Evolutionary conservation across 2,329 filamentous ascomycete genomes (phyloP).

Genomic region (Alternaria alternata): DNA sequence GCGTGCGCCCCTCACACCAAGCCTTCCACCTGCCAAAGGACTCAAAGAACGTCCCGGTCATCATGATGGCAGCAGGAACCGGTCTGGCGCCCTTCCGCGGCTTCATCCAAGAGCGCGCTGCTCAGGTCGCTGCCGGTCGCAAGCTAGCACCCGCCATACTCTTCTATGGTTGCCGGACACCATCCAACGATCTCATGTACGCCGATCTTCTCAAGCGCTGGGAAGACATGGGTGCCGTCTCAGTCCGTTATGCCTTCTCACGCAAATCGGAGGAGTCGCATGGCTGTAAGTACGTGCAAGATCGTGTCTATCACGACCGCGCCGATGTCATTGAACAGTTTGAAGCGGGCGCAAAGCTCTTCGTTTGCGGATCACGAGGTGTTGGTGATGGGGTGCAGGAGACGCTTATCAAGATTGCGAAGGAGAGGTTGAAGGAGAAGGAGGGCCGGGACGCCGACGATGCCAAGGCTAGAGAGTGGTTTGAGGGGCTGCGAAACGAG

Average conservation of each 20-base stretch:
- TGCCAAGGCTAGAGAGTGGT: slow-evolving; percentile 56
- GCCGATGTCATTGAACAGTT: slow-evolving; percentile 57
- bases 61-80: slow-evolving; percentile 51
- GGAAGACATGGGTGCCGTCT: slow-evolving; percentile 67
- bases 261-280: slow-evolving; percentile 52
- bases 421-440: slow-evolving; percentile 52
- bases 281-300: slow-evolving; percentile 64
- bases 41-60: slow-evolving; percentile 51
- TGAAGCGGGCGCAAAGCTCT: slow-evolving; percentile 63
- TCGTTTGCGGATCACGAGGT: slow-evolving; percentile 67
- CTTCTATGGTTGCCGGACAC: slow-evolving; percentile 69
- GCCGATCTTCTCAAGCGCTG: slow-evolving; percentile 65
- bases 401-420: slow-evolving; percentile 54
- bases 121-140: slow-evolving; percentile 58
- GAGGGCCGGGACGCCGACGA: slow-evolving; percentile 49
- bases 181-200: slow-evolving; percentile 67
- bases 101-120: slow-evolving; percentile 53
- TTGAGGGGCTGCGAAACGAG: slow-evolving; percentile 55
- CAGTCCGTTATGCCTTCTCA: slow-evolving; percentile 69
- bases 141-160: slow-evolving; percentile 68
- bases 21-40: slow-evolving; percentile 57
- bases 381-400: slow-evolving; percentile 57
- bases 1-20: slow-evolving; percentile 52
- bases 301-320: slow-evolving; percentile 59
- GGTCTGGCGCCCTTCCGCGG: slow-evolving; percentile 56